Conservation (phyloP, 768 basidiomycete genomes). For the Podaxis sp. region DNA sequence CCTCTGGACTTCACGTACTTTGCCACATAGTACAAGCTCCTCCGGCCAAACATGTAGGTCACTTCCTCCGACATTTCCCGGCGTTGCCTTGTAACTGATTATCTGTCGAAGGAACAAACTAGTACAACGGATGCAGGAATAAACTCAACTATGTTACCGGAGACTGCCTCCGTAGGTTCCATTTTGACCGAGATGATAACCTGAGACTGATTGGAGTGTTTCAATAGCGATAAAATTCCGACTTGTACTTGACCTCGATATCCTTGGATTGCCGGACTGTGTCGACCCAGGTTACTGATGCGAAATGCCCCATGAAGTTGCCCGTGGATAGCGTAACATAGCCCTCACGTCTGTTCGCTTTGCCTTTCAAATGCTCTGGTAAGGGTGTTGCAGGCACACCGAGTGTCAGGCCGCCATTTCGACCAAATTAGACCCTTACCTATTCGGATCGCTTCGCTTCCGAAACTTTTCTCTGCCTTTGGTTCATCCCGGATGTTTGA, state of each 20-base stretch:
- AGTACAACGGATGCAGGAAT: conserved; percentile 80
- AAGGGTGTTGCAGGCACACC: too few species aligned
- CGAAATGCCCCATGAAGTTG: conserved; percentile 70
- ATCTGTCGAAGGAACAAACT: conserved; percentile 57
- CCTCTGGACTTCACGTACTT: conserved; percentile 85
- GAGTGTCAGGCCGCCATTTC: too few species aligned
- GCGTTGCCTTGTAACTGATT: conserved; percentile 9
- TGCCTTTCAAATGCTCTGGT: not conserved
- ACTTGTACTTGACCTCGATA: conserved; percentile 64
- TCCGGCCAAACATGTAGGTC: conserved; percentile 80
- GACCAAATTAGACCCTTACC: too few species aligned
- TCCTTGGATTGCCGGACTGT: conserved; percentile 62
- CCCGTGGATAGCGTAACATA: conserved; percentile 43
- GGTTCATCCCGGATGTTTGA: not conserved
- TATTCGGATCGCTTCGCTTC: too few species aligned
- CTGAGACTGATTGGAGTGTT: not conserved
- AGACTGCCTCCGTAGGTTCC: conserved; percentile 56
- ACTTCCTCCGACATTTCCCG: conserved; percentile 8
- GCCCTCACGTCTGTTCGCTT: not conserved
- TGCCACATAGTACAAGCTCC: conserved; percentile 56
- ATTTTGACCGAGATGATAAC: not conserved
- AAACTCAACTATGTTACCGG: conserved; percentile 44
- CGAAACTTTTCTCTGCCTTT: too few species aligned
- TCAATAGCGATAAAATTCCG: conserved; percentile 58
- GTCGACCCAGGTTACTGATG: conserved; percentile 58